Conservation (phyloP, 2,329 filamentous ascomycete genomes). For the Fusarium poae region DNA sequence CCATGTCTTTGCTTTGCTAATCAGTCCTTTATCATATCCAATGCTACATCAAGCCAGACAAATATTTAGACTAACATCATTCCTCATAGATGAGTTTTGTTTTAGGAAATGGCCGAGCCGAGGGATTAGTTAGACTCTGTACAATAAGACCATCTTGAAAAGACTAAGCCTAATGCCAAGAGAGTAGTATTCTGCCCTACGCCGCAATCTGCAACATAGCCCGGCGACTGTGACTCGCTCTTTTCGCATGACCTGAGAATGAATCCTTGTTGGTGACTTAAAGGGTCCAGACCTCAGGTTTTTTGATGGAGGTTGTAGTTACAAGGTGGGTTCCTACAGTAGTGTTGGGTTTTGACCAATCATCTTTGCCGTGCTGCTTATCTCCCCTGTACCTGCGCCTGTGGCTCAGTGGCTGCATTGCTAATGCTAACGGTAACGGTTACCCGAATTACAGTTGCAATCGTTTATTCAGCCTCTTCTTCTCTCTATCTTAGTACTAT, state of each 20-base stretch:
- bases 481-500: not conserved
- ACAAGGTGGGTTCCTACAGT: constrained; percentile 36
- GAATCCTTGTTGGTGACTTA: constrained; percentile 10
- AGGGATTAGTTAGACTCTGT: not conserved
- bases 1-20: not conserved
- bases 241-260: constrained; percentile 62
- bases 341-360: constrained; percentile 24
- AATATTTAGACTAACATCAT: not conserved
- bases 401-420: constrained; percentile 6
- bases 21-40: not conserved
- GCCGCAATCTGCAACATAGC: constrained; percentile 59
- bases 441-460: not conserved
- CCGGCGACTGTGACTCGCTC: not conserved
- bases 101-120: constrained; percentile 16
- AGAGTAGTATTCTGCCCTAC: constrained; percentile 53
- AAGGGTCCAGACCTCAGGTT: constrained; percentile 19
- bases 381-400: constrained; percentile 5
- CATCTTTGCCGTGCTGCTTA: not conserved
- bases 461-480: not conserved
- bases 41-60: not conserved
- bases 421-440: constrained; percentile 1
- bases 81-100: not conserved
- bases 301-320: not conserved
- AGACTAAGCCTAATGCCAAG: constrained; percentile 2
- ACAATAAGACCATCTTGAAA: not conserved